Percentiles rank a stretch among this genome's conserved stretches.
phyloP scores from a whole-genome alignment of 768 basidiomycete genomes.

The Hypsizygus marmoreus region DNA sequence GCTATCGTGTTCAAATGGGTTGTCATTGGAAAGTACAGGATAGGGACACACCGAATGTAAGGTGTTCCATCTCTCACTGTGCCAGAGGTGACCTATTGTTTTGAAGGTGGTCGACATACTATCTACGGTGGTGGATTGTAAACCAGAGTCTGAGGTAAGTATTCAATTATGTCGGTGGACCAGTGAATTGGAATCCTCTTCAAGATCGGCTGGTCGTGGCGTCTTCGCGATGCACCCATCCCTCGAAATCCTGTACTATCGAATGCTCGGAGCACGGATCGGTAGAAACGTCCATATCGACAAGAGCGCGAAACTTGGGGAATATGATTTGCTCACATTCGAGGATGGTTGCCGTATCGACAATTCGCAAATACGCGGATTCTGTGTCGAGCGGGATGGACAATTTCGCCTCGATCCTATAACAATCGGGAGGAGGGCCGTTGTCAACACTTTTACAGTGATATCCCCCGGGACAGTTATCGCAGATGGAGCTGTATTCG shows the following conservation, averaged over 20 bases:
- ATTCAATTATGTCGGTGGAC: neutral
- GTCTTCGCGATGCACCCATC: conserved; percentile 41
- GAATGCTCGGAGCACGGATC: conserved; percentile 45
- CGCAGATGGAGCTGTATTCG: conserved; percentile 38
- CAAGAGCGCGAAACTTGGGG: conserved; percentile 39
- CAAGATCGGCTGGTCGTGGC: conserved; percentile 40
- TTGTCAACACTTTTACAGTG: conserved; percentile 46
- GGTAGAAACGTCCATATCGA: conserved; percentile 42
- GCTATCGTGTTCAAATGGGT: conserved; percentile 49
- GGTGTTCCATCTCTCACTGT: conserved; percentile 10
- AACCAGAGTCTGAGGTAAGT: conserved; percentile 36
- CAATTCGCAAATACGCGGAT: conserved; percentile 40
- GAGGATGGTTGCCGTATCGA: conserved; percentile 47
- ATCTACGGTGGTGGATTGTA: conserved; percentile 48
- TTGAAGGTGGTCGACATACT: conserved; percentile 40
- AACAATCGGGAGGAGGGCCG: conserved; percentile 37
- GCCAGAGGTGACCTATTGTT: neutral
- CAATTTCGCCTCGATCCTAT: conserved; percentile 42
- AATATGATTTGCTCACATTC: conserved; percentile 46
- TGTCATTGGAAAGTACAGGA: conserved; percentile 43
- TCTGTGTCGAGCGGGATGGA: conserved; percentile 48
- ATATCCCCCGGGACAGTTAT: conserved; percentile 43
- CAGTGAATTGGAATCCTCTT: neutral
- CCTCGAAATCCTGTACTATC: conserved; percentile 42
- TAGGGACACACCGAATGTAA: conserved; percentile 38